Evolutionary conservation across 23 red algal genomes (phyloP).

Genomic region (Gracilaria gracilis): DNA sequence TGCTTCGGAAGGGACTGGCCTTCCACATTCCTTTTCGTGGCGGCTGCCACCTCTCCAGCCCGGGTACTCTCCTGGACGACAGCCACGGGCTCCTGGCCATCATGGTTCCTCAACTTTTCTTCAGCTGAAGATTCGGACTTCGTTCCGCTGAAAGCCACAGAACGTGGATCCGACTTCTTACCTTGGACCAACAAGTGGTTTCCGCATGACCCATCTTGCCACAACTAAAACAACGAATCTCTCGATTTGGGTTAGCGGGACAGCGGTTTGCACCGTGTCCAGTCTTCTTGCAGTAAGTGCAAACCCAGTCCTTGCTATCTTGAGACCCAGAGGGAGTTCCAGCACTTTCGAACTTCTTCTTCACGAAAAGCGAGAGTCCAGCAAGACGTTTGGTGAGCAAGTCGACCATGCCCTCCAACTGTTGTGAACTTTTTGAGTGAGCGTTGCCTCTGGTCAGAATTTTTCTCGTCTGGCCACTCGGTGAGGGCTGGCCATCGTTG

Average conservation of each 20-base stretch:
- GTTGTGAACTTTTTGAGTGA: not conserved
- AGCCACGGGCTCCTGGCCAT: not conserved
- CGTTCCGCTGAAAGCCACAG: not conserved
- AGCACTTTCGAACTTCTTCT: not conserved
- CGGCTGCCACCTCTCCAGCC: not conserved
- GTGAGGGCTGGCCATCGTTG: not conserved
- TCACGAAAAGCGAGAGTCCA: not conserved
- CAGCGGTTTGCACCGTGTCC: not conserved
- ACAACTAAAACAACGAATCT: not conserved
- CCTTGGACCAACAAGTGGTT: constrained; percentile 15
- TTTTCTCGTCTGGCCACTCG: not conserved
- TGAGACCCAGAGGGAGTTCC: not conserved
- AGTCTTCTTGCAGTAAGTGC: not conserved
- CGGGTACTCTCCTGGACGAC: not conserved
- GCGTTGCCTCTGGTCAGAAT: not conserved
- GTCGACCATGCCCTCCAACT: not conserved
- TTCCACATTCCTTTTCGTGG: constrained; percentile 16
- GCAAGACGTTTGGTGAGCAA: not conserved
- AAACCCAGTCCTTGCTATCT: not conserved
- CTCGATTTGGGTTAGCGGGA: not conserved
- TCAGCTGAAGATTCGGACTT: not conserved
- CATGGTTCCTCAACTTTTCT: not conserved
- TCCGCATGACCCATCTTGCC: constrained; percentile 16
- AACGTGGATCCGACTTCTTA: not conserved
- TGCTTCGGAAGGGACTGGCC: constrained; percentile 2